Evolutionary conservation across 495 filamentous ascomycete species (phyloP), one percentile per base, ranked within the genome.

Genomic region (Thozetella sp.): DNA sequence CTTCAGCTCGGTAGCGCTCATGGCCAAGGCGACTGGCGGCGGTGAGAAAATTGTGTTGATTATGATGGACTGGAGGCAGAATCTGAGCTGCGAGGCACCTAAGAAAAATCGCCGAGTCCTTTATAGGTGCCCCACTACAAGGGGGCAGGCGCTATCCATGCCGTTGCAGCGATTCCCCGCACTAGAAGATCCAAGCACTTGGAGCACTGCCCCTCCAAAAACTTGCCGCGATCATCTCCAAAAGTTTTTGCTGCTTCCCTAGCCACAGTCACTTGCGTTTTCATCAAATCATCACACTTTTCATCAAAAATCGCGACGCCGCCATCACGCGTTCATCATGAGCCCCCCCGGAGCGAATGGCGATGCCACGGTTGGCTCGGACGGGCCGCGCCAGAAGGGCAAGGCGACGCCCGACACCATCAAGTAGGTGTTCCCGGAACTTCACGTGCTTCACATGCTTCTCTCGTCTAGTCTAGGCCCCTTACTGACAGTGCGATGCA

Each of bases 331-430:
- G 37, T 72, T 53, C 64, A 77, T 72, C 72, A 81, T 81, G 79
- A 73, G 73, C 60, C 70, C 68, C 22, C 62, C 60, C 55, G 71
- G 65, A 19, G 55, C 62, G 2, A 73, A 71, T 59, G 72, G 73
- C n/a, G 77, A 80, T 48, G 68, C 77, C 20, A 53, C 77, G 20
- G 77, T 80, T 3, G 79, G 79, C 34, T 72, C 72, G 3, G 75
- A 78, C 45, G 76, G 67, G 55, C 85, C 90, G 3, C 84, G 72
- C 37, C 72, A 92, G 73, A 93, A 86, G 67, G 88, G 91, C 54
- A 86, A 88, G 63, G 91, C 92, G 60, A 95, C 91, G 40, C 78
- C 91, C 56, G 88, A 88, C 56, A 92, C 90, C 26, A 80, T 96
- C 68, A 82, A 84, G 90, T 91, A 81, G 55, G 82, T 75, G 58